These are phyloP conservation scores for Puccinellia tenuiflora DNA, from an alignment of 176 grass and related monocot genomes.

Conservation along the genomic window DNA sequence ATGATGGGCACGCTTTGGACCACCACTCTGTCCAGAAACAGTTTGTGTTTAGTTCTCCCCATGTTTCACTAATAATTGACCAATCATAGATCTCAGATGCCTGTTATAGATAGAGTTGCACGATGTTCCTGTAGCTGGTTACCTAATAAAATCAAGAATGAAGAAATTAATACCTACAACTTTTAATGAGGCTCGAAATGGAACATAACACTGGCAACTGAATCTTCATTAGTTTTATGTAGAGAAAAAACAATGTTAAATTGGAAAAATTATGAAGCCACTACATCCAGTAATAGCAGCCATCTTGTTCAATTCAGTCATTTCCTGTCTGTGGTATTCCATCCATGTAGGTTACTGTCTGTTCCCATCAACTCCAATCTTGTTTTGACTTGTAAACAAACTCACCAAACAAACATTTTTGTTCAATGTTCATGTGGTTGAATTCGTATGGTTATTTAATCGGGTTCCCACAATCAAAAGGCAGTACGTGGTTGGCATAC, in stretches of 20 bases:
- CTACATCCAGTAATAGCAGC: background rate
- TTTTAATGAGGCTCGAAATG: background rate
- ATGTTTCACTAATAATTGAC: constrained; percentile 15
- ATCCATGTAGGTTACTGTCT: background rate
- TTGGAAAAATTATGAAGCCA: background rate
- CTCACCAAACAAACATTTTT: background rate
- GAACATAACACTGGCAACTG: background rate
- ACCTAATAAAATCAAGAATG: background rate
- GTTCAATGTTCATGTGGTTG: background rate
- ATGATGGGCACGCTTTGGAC: background rate
- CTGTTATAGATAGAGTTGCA: background rate
- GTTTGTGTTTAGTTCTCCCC: background rate
- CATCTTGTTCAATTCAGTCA: background rate
- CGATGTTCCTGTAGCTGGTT: constrained; percentile 23
- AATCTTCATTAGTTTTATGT: background rate
- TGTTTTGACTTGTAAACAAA: constrained; percentile 19
- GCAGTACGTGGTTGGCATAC: background rate
- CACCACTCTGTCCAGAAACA: constrained; percentile 10
- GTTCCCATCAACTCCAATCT: background rate
- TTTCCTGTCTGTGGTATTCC: background rate
- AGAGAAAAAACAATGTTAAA: background rate
- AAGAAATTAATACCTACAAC: background rate
- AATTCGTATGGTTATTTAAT: background rate
- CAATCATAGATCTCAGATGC: background rate
- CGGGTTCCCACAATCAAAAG: background rate